phyloP scores from a whole-genome alignment of 805 yeast genomes.

The Zygosaccharomyces kombuchaensis region DNA sequence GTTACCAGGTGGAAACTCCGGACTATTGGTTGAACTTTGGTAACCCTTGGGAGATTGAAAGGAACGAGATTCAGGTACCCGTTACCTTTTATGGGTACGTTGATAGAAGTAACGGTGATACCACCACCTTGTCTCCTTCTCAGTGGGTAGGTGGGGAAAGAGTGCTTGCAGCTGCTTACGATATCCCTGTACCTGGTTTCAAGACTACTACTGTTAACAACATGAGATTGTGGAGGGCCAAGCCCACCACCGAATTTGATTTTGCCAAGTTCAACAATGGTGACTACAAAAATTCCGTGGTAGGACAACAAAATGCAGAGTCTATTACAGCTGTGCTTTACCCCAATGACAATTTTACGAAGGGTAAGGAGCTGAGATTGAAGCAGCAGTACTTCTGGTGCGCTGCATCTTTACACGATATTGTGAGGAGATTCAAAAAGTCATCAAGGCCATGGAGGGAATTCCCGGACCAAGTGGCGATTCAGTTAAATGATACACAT shows the following conservation, averaged over 20 bases:
- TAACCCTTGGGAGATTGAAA: conserved; percentile 91
- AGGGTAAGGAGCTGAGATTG: conserved; percentile 86
- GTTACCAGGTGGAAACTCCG: conserved; percentile 91
- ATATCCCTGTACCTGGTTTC: conserved; percentile 90
- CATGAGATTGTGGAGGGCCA: conserved; percentile 84
- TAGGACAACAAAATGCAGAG: conserved; percentile 83
- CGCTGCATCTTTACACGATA: conserved; percentile 87
- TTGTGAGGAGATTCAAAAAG: conserved; percentile 84
- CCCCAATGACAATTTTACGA: conserved; percentile 89
- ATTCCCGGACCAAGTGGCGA: conserved; percentile 81
- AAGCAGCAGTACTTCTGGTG: conserved; percentile 98
- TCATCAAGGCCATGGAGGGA: conserved; percentile 70
- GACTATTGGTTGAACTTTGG: conserved; percentile 89
- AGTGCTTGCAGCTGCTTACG: conserved; percentile 84
- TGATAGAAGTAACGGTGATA: conserved; percentile 45
- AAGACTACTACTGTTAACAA: conserved; percentile 80
- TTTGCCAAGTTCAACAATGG: conserved; percentile 88
- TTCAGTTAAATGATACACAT: conserved; percentile 92
- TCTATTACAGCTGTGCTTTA: conserved; percentile 88
- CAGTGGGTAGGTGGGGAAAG: conserved; percentile 90
- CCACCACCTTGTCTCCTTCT: conserved; percentile 49
- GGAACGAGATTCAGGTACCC: conserved; percentile 83
- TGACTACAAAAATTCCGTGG: conserved; percentile 80
- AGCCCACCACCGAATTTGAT: conserved; percentile 88
- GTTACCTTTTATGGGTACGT: conserved; percentile 86